phyloP scores from a whole-genome alignment of 2,329 filamentous ascomycete species.

The Chaetothyriales sp. region DNA sequence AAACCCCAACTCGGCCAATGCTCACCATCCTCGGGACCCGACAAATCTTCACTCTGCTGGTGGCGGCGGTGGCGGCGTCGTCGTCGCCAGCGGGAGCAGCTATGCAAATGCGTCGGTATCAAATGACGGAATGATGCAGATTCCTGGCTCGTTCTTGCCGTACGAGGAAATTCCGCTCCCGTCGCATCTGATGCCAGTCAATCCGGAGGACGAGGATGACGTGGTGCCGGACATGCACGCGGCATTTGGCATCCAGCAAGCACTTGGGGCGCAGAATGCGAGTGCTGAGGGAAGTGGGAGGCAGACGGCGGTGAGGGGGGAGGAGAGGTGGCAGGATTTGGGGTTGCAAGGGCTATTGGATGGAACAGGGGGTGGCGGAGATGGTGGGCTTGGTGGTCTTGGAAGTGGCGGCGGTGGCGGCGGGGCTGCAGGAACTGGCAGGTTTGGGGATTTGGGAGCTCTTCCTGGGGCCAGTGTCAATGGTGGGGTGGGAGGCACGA shows the following conservation, averaged over 20 bases:
- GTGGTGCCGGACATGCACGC: constrained; percentile 55
- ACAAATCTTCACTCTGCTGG: not conserved
- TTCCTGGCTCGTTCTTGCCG: constrained; percentile 32
- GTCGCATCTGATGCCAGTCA: constrained; percentile 47
- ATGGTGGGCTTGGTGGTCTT: not conserved
- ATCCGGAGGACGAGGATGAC: constrained; percentile 55
- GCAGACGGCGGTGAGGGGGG: constrained; percentile 10
- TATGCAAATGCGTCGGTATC: constrained; percentile 3
- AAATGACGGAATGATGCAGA: constrained; percentile 13
- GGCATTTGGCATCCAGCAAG: constrained; percentile 51
- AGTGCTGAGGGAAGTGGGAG: constrained; percentile 34
- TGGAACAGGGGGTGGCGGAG: not conserved
- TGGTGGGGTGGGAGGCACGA: constrained; percentile 3
- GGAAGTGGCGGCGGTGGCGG: constrained; percentile 6
- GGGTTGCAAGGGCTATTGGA: constrained; percentile 10
- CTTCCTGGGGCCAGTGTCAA: not conserved
- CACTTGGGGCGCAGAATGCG: constrained; percentile 42
- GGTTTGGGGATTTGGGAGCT: constrained; percentile 1
- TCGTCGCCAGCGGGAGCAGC: not conserved
- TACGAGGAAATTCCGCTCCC: constrained; percentile 49
- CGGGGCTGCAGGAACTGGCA: constrained; percentile 1
- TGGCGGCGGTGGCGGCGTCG: no score
- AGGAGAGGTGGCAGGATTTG: constrained; percentile 14
- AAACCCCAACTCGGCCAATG: constrained; percentile 4
- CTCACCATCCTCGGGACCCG: constrained; percentile 2